Percentiles rank a stretch among this genome's conserved stretches.
These are phyloP conservation scores for Colletotrichum destructivum DNA, from an alignment of 2,329 filamentous ascomycete species.

Conservation along the genomic window DNA sequence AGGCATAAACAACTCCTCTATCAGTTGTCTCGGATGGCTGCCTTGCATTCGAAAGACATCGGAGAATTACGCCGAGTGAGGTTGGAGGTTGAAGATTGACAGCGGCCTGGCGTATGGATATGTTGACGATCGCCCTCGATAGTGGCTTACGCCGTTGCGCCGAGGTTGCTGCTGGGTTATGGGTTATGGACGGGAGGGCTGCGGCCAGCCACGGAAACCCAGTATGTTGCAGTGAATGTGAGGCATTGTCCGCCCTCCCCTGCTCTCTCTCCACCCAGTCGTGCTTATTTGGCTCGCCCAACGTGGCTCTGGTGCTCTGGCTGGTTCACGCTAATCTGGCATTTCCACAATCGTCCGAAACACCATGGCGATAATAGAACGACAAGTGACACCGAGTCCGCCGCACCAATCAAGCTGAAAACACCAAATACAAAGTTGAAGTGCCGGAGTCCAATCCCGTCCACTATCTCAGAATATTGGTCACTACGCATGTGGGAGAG, in stretches of 20 bases:
- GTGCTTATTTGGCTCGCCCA: neutral
- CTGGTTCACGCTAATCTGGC: neutral
- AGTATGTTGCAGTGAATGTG: neutral
- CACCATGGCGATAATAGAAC: neutral
- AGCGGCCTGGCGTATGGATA: constrained; percentile 6
- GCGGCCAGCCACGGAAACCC: neutral
- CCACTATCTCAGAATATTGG: neutral
- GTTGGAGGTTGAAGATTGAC: constrained; percentile 11
- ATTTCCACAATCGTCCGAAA: neutral
- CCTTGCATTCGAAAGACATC: constrained; percentile 5
- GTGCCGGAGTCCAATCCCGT: neutral
- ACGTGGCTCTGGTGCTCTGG: neutral
- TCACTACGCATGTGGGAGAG: neutral
- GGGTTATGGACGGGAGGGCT: neutral
- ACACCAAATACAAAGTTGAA: neutral
- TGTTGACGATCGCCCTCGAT: constrained; percentile 25
- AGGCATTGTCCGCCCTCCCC: neutral
- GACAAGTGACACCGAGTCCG: neutral
- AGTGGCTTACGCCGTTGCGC: constrained; percentile 7
- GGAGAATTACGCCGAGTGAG: constrained; percentile 36
- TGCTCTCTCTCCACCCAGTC: neutral
- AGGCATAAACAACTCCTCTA: neutral
- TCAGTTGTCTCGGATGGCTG: neutral
- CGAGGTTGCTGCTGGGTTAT: constrained; percentile 1
- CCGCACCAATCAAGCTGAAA: neutral